phyloP scores from a whole-genome alignment of 805 yeast genomes.

The Saccharomycopsis synnaedendra region DNA sequence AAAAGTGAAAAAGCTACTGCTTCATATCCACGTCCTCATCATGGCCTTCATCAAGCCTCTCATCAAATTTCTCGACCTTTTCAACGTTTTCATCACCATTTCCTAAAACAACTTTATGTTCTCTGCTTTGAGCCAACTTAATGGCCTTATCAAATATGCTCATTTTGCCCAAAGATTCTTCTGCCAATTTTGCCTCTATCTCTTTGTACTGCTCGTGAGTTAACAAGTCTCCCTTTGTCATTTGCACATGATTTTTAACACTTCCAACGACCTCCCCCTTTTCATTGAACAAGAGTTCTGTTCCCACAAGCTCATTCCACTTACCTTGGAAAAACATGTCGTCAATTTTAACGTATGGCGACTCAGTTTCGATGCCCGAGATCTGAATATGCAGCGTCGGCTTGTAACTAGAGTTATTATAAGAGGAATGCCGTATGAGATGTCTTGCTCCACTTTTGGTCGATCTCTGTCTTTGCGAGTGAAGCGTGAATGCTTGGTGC shows the following conservation, averaged over 20 bases:
- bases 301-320: conserved; percentile 74
- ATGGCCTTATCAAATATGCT: neutral
- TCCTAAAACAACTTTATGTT: neutral
- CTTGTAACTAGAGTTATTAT: neutral
- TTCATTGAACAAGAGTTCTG: conserved; percentile 37
- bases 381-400: conserved; percentile 36
- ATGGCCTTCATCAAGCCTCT: neutral
- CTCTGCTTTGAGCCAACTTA: neutral
- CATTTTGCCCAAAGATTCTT: neutral
- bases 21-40: conserved; percentile 4
- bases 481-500: neutral
- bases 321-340: conserved; percentile 54
- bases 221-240: conserved; percentile 7
- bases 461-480: neutral
- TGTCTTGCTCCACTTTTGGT: neutral
- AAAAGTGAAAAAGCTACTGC: neutral
- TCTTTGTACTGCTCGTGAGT: neutral
- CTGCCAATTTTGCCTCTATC: neutral
- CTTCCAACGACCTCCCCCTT: conserved; percentile 17
- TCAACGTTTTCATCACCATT: neutral
- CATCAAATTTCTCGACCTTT: neutral
- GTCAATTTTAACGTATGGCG: conserved; percentile 49
- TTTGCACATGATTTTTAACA: conserved; percentile 6
- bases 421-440: neutral
- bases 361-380: conserved; percentile 42